Evolutionary conservation across 108 stramenopile species (phyloP), one percentile per base, ranked within the genome.

Genomic region (Pelagomonas calceolata): DNA sequence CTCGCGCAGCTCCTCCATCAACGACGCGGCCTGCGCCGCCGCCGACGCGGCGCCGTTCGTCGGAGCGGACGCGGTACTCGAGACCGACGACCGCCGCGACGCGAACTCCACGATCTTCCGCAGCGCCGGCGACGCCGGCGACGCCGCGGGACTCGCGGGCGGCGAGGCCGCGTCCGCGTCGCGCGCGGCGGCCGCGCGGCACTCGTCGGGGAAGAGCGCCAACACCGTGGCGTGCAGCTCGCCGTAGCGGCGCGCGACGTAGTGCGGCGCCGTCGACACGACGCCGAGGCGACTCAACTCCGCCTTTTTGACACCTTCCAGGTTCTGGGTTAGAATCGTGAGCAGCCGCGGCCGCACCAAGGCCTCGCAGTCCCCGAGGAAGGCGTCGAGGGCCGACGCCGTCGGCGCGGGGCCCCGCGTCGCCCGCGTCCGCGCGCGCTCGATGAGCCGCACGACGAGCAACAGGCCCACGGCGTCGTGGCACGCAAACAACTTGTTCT

Each of bases 281-380:
- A 80, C 82, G 26, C 96, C 98, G 44, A 98, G 75, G 73, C 87
- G 88, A 18, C 73, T 73, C n/a, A 90, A 76, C 65, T 90, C 91
- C 16, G 92, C 92, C 26, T 78, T 74, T 14, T 89, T 84, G 68
- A 99, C 82, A 72, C 90, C 89, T 66, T 92, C 83, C 31, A 93
- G 73, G 71, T 99, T 93, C 14, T 86, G 81, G 79, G 96, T 95
- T 78, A 97, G 94, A 14, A 97, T 87, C 64, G 83, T 86, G 75
- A 95, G 95, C 72, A 99, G 85, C 35, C 96, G 85, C 4, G 99
- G 99, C 99, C 97, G 97, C 0, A 98, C 77, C 36, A 97, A 69
- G 75, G 93, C 86, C 29, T 89, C 90, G 16, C 95, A 68, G 64
- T 88, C 81, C 79, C 97, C 96, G 67, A 97, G 94, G 74, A 97